These are phyloP conservation scores for Glomus cerebriforme DNA, from an alignment of 192 early-diverging fungal species.

Conservation along the genomic window DNA sequence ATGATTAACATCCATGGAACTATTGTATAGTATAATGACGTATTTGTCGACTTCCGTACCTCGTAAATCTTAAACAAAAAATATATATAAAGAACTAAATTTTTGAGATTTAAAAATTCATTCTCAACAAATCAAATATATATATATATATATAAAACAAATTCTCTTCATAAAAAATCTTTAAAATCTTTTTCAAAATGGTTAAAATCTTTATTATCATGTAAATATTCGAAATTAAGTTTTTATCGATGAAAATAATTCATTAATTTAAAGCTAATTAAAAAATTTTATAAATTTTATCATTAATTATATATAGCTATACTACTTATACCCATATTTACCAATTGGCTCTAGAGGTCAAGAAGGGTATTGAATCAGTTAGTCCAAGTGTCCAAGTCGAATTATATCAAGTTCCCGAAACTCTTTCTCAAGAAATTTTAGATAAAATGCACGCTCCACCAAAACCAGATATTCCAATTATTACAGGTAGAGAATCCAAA, in stretches of 20 bases:
- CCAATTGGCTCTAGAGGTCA: slow-evolving; percentile 61
- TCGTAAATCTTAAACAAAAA: too few species aligned
- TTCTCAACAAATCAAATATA: too few species aligned
- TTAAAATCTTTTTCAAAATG: not conserved
- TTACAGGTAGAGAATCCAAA: slow-evolving; percentile 15
- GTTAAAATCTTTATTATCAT: slow-evolving; percentile 6
- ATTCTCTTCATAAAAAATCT: not conserved
- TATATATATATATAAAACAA: too few species aligned
- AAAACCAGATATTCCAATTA: slow-evolving; percentile 49
- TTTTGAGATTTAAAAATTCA: not conserved
- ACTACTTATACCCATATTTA: slow-evolving; percentile 68
- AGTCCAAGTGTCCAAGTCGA: slow-evolving; percentile 32
- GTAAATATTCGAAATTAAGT: not conserved
- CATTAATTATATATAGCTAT: not conserved
- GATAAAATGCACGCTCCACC: slow-evolving; percentile 54
- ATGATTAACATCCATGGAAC: too few species aligned
- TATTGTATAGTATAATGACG: too few species aligned
- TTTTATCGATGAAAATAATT: not conserved
- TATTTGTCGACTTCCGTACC: too few species aligned
- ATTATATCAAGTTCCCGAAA: slow-evolving; percentile 61
- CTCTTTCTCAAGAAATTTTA: slow-evolving; percentile 56
- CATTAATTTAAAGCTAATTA: not conserved
- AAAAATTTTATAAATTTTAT: too few species aligned
- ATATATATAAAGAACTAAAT: not conserved
- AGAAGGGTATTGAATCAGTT: slow-evolving; percentile 62